Evolutionary conservation across 2,329 filamentous ascomycete species (phyloP).

Genomic region (Fusarium brachygibbosum): DNA sequence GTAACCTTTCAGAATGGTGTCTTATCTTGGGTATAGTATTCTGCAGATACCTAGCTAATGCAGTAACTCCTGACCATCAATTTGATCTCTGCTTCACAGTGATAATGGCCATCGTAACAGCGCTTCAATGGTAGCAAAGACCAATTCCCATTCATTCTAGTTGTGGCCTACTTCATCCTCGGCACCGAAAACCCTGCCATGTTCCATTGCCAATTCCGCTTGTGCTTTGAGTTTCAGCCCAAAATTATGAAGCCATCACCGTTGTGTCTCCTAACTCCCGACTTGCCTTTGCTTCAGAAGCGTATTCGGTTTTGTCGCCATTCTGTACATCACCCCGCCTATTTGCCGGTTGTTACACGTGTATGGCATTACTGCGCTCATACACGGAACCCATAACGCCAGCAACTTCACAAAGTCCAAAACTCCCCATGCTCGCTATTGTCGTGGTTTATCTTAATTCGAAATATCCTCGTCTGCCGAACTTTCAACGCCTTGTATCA

Average conservation of each 20-base stretch:
- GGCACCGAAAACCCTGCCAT: conserved; percentile 7
- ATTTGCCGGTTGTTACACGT: conserved; percentile 33
- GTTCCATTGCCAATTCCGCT: background rate
- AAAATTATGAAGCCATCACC: background rate
- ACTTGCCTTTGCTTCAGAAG: conserved; percentile 1
- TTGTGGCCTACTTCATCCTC: conserved; percentile 24
- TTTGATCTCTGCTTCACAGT: background rate
- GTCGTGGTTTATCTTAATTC: conserved; percentile 35
- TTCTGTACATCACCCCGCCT: conserved; percentile 5
- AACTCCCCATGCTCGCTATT: conserved; percentile 43
- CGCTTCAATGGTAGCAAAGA: conserved; percentile 11
- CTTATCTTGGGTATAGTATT: background rate
- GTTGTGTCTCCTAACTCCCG: background rate
- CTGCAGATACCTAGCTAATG: background rate
- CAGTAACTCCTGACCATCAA: background rate
- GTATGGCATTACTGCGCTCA: conserved; percentile 30
- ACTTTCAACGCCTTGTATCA: conserved; percentile 5
- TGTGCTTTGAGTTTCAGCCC: background rate
- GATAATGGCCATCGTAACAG: background rate
- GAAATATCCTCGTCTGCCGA: conserved; percentile 13
- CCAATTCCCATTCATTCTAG: conserved; percentile 42
- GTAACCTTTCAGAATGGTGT: background rate
- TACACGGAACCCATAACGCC: conserved; percentile 42
- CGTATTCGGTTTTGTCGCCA: background rate
- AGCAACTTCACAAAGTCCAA: conserved; percentile 23